Base-by-base conservation (phyloP, 2,329 filamentous ascomycete species). In the Tolypocladium endophyticum region DNA sequence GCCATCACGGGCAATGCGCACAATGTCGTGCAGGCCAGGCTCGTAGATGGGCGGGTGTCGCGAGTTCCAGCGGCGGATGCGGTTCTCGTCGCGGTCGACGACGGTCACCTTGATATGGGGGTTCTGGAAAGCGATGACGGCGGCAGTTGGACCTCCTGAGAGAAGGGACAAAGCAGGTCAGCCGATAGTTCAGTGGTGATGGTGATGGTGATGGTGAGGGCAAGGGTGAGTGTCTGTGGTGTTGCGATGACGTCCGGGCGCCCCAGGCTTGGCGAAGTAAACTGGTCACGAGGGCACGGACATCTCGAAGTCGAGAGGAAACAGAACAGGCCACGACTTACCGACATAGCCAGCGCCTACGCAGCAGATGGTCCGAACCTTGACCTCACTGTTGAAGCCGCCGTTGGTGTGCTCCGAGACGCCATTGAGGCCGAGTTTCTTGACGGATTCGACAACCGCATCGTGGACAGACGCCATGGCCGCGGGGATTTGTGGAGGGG, bases 331-430 rank as follows among this genome's bases (percentile, higher is more conserved):
- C n/a, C 30, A 33, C 7, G 33, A 78, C 85, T 67, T 78, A 89
- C 86, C 87, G 64, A 90, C 86, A 71, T 90, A 90, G 65, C 88
- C 88, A 65, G 88, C 88, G 56, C 88, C 88, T 63, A 90, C 84
- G 69, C 86, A 90, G 73, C 87, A 90, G 58, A 90, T 85, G 68
- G 83, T 86, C 67, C 75, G 76, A 45, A 87, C 72, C 56, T 69
- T 65, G 65, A 73, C 69, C 55, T 66, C 68, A 35, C 61, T 63
- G 14, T 65, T 61, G 43, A 65, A 59, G 38, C 60, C 60, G 64
- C 69, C 71, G 64, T 74, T 73, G 64, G 67, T 60, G 54, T 69
- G 55, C 54, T 65, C 64, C 55, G 65, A 59, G 20, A 67, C 67
- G 62, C 72, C 71, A 64, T 73, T 72, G 67, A 72, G 66, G 62